Percentiles rank a stretch among this genome's conserved stretches.
These are phyloP conservation scores for Pichia ethanolica DNA, from an alignment of 805 yeast species.

Conservation along the genomic window DNA sequence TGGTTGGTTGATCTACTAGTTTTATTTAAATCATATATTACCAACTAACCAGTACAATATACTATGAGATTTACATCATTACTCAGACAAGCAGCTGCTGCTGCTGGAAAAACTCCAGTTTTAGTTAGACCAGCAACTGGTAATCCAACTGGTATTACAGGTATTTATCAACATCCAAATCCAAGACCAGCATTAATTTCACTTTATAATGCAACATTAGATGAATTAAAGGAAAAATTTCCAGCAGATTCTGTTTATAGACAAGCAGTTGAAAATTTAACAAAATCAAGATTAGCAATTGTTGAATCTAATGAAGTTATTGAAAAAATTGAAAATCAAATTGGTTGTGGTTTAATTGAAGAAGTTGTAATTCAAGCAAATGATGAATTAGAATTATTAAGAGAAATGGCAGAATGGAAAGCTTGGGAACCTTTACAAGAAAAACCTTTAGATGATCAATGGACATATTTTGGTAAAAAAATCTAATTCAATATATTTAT, in stretches of 20 bases:
- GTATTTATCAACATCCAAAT: conserved; percentile 70
- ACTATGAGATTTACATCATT: conserved; percentile 30
- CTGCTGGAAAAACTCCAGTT: conserved; percentile 16
- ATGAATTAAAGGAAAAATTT: conserved; percentile 48
- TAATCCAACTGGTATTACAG: conserved; percentile 76
- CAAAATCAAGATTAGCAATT: conserved; percentile 57
- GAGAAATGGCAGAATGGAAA: conserved; percentile 61
- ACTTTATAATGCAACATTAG: conserved; percentile 63
- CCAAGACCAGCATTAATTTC: conserved; percentile 74
- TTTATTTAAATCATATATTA: too few species aligned
- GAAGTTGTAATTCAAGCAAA: conserved; percentile 77
- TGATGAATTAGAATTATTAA: conserved; percentile 65
- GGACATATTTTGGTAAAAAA: conserved; percentile 74
- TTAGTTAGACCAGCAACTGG: conserved; percentile 55
- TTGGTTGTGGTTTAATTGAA: conserved; percentile 80
- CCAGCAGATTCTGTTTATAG: conserved; percentile 72
- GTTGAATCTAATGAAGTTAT: conserved; percentile 57
- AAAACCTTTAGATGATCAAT: conserved; percentile 72
- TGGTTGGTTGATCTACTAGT: too few species aligned
- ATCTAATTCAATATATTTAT: conserved; percentile 24
- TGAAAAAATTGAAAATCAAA: conserved; percentile 60
- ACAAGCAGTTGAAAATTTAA: conserved; percentile 65
- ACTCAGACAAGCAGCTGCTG: conserved; percentile 33
- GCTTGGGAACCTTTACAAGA: conserved; percentile 78
- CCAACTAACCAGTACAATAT: not conserved